These are phyloP conservation scores for Paecilomyces formosus DNA, from an alignment of 2,329 filamentous ascomycete genomes.

Conservation along the genomic window DNA sequence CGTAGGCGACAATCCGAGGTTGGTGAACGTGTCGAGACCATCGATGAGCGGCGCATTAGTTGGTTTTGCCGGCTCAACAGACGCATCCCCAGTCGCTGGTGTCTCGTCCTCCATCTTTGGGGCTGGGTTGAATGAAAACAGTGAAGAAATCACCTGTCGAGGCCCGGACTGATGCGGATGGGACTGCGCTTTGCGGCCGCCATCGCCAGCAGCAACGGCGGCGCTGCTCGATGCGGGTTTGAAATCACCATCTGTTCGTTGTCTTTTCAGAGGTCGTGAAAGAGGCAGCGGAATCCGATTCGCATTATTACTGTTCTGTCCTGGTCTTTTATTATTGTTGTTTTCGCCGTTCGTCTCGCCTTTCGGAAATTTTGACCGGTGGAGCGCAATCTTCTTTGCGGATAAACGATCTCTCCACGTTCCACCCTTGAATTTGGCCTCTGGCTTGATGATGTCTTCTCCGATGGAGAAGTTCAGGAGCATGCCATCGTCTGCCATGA, in stretches of 20 bases:
- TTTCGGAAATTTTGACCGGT: conserved; percentile 30
- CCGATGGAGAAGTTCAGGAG: conserved; percentile 83
- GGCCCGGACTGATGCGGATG: conserved; percentile 30
- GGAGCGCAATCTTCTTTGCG: conserved; percentile 61
- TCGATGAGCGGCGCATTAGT: conserved; percentile 86
- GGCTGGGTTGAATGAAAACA: conserved; percentile 84
- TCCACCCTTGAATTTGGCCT: conserved; percentile 71
- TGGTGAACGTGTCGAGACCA: conserved; percentile 78
- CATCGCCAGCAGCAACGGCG: conserved; percentile 9
- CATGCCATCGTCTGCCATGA: conserved; percentile 92
- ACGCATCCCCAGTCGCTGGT: conserved; percentile 24
- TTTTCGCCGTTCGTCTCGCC: conserved; percentile 4
- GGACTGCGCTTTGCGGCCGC: conserved; percentile 21
- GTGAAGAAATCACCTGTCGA: conserved; percentile 71
- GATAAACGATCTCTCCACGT: conserved; percentile 82
- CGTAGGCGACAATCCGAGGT: conserved; percentile 71
- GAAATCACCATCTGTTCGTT: conserved; percentile 34
- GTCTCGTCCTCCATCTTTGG: conserved; percentile 48
- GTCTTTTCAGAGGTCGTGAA: conserved; percentile 31
- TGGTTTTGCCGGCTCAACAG: conserved; percentile 55
- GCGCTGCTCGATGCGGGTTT: conserved; percentile 11
- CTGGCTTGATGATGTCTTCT: conserved; percentile 56
- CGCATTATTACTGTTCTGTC: conserved; percentile 18
- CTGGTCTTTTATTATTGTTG: conserved; percentile 4
- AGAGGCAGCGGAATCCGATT: conserved; percentile 24